Base-by-base conservation (phyloP, 164 flowering plant species). In the Tetrastigma voinierianum region DNA sequence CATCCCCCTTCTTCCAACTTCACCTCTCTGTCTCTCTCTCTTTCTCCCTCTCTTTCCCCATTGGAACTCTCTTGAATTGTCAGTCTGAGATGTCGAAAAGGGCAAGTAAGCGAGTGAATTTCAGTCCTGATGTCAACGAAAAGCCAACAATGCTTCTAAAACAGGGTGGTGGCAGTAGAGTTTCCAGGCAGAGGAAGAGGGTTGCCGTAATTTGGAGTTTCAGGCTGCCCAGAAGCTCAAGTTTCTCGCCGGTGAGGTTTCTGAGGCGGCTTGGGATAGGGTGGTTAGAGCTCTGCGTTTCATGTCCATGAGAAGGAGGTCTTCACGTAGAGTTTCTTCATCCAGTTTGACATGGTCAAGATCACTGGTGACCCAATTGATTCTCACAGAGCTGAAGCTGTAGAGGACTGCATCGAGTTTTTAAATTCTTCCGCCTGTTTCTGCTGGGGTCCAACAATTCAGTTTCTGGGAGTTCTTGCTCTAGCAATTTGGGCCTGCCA, bases 401-500 rank as follows among this genome's bases (percentile, higher is more conserved):
- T 84, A 1, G 80, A 80, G 32, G 88, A 82, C 21, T 84, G 88
- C 65, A 84, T 84, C 32, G 79, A 82, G 82, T 84, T 84, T 74
- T 74, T 84, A 57, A 82, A 84, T 56, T 77, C 83, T 66, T 80
- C 85, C 16, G 70, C 82, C 0, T 76, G 78, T 59, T 69, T 76
- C 68, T n/a, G n/a, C 76, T 67, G 7, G 71, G 82, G 62, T 78
- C 84, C n/a, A n/a, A n/a, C 3, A 79, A 66, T 69, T 84, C 84
- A 0, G 78, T 74, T 43, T 53, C 76, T 46, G 2, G 72, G 8
- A 69, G 64, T 67, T 51, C 70, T 69, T 69, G 69, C 59, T n/a
- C n/a, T 70, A 58, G 24, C 8, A 2, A 52, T 57, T 40, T 32
- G 40, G 40, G 40, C 40, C 40, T 3, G 40, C 6, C 40, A 32